Evolutionary conservation across 164 flowering plant species (phyloP).

Genomic region (Sextonia rubra): DNA sequence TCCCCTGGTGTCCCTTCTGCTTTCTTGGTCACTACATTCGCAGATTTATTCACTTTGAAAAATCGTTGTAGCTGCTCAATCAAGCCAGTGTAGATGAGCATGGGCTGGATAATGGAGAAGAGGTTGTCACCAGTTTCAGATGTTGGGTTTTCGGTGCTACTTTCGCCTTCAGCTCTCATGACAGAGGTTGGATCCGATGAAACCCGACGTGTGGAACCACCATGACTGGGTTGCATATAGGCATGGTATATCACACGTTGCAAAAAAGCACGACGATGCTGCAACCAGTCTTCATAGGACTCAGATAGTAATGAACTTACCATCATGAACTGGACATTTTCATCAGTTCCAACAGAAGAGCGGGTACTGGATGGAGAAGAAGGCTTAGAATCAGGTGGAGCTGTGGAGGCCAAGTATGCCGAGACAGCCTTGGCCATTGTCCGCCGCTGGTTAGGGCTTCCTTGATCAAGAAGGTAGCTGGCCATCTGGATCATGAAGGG

Average conservation of each 20-base stretch:
- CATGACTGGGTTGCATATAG: slow-evolving; percentile 79
- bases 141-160: slow-evolving; percentile 19
- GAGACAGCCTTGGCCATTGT: slow-evolving; percentile 59
- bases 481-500: slow-evolving; percentile 99
- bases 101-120: slow-evolving; percentile 62
- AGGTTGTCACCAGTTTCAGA: slow-evolving; percentile 22
- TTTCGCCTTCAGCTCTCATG: slow-evolving; percentile 25
- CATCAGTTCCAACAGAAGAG: slow-evolving; percentile 57
- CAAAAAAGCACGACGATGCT: slow-evolving; percentile 72
- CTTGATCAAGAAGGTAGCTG: slow-evolving; percentile 80
- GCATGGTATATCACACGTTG: slow-evolving; percentile 92
- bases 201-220: slow-evolving; percentile 36
- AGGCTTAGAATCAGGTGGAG: slow-evolving; percentile 46
- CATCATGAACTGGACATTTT: slow-evolving; percentile 98
- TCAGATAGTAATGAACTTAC: slow-evolving; percentile 86
- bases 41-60: slow-evolving; percentile 58
- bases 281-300: slow-evolving; percentile 86
- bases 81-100: slow-evolving; percentile 88
- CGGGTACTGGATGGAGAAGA: slow-evolving; percentile 38
- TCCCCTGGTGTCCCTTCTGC: slow-evolving; percentile 29
- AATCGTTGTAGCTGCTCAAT: slow-evolving; percentile 84
- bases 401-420: slow-evolving; percentile 42
- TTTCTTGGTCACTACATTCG: slow-evolving; percentile 6
- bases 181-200: slow-evolving; percentile 33
- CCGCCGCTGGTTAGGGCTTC: slow-evolving; percentile 51